Evolutionary conservation across 805 yeast genomes (phyloP).

Genomic region (Wickerhamomyces canadensis): DNA sequence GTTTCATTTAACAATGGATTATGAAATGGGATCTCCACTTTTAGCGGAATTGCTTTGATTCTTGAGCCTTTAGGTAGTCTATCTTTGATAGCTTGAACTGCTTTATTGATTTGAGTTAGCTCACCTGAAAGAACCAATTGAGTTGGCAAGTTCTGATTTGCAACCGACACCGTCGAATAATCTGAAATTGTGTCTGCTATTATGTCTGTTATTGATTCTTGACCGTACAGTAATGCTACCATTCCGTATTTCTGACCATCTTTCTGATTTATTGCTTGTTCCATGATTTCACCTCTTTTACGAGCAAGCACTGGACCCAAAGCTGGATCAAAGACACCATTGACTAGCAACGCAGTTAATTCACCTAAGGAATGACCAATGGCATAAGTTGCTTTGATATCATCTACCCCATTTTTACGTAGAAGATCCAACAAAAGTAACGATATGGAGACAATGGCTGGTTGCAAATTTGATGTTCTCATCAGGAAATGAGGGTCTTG

Average conservation of each 20-base stretch:
- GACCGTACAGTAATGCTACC: conserved; percentile 30
- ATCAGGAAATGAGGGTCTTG: conserved; percentile 1
- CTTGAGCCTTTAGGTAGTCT: conserved; percentile 10
- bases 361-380: conserved; percentile 44
- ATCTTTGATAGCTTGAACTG: conserved; percentile 11
- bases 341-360: conserved; percentile 30
- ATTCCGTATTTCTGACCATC: conserved; percentile 30
- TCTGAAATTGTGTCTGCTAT: conserved; percentile 1
- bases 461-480: conserved; percentile 28
- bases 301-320: conserved; percentile 22
- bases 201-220: conserved; percentile 17
- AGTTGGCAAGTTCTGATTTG: conserved; percentile 35
- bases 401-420: conserved; percentile 17
- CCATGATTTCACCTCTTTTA: conserved; percentile 35
- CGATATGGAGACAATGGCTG: conserved; percentile 19
- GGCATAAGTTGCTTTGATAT: conserved; percentile 17
- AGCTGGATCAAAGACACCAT: conserved; percentile 23
- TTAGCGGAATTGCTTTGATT: conserved; percentile 27
- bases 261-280: conserved; percentile 17
- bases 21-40: conserved; percentile 42
- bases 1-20: conserved; percentile 30
- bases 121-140: conserved; percentile 40
- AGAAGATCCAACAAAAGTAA: conserved; percentile 24
- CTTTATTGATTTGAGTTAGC: conserved; percentile 8
- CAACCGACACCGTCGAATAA: conserved; percentile 26